Evolutionary conservation across 345 rosid genomes (phyloP), one percentile per base, ranked within the genome.

Genomic region (Ceriops tagal): DNA sequence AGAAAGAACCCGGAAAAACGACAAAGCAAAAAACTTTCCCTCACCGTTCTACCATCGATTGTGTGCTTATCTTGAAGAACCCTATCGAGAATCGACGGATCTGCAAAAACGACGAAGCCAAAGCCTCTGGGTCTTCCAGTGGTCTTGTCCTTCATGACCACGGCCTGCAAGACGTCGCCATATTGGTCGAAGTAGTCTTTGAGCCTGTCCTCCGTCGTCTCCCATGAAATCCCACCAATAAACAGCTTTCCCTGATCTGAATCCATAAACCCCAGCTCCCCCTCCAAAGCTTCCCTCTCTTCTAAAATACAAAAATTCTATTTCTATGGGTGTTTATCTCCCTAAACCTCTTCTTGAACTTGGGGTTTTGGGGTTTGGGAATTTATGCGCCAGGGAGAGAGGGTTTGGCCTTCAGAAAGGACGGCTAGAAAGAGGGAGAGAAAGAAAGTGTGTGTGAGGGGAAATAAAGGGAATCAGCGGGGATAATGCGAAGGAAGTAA

Each of bases 211-310:
- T 92, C 96, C 64, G 71, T 74, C 1, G 96, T 92, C 70, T 92
- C 98, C 98, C 96, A 90, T 46, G 98, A 92, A 70, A 92, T 88
- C 77, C 98, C 98, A 30, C 98, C 96, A 70, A 92, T 84, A 76
- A 92, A 90, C 4, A 92, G 86, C 89, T 89, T 86, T 49, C 92
- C 96, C 72, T 83, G 93, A 89, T 93, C 95, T 56, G 96, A 89
- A 73, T 91, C 90, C 93, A 93, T 83, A 47, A 35, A 67, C 58
- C 19, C 13, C 2, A 9, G 4, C 47, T 1, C 13, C 47, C 3
- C 16, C 15, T 39, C 15, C 47, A 10, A 39, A 39, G 47, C 47
- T 11, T 43, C 49, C 3, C 49, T 43, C 49, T 43, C 49, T 13
- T 0, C 16, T 15, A 11, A 3, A 11, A 13, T 43, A 13, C 13